Conservation (phyloP, 352 stramenopile species). For the Aphanomyces stellatus region DNA sequence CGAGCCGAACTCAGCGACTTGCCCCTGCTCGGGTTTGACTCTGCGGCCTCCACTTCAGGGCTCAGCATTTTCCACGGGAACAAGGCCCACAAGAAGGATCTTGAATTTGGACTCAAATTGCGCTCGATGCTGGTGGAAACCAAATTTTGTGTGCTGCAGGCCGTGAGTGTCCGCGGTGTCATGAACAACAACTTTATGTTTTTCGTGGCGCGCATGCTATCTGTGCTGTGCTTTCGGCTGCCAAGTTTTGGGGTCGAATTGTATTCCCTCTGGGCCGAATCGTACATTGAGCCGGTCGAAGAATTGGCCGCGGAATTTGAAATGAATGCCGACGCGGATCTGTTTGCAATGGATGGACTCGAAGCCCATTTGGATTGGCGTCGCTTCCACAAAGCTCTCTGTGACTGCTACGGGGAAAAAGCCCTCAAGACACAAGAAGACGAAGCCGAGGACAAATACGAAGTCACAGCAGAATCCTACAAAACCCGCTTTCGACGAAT, state of each 20-base stretch:
- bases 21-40: conserved; percentile 75
- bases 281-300: conserved; percentile 64
- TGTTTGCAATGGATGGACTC: conserved; percentile 84
- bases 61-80: conserved; percentile 61
- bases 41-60: conserved; percentile 31
- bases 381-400: conserved; percentile 84
- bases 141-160: conserved; percentile 83
- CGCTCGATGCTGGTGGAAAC: conserved; percentile 85
- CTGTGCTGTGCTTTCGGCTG: conserved; percentile 76
- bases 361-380: conserved; percentile 83
- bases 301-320: conserved; percentile 73
- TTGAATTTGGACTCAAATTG: conserved; percentile 79
- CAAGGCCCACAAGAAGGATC: conserved; percentile 69
- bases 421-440: conserved; percentile 78
- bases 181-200: conserved; percentile 92
- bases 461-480: conserved; percentile 76
- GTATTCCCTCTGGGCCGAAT: conserved; percentile 83
- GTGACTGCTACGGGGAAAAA: conserved; percentile 81
- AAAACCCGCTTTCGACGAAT: conserved; percentile 74
- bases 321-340: conserved; percentile 70
- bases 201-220: conserved; percentile 82
- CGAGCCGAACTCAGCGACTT: conserved; percentile 78
- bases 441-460: conserved; percentile 85
- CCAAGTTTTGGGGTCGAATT: conserved; percentile 82
- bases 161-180: conserved; percentile 75